phyloP scores from a whole-genome alignment of 192 early-diverging fungal species.

The Piromyces finnis region DNA sequence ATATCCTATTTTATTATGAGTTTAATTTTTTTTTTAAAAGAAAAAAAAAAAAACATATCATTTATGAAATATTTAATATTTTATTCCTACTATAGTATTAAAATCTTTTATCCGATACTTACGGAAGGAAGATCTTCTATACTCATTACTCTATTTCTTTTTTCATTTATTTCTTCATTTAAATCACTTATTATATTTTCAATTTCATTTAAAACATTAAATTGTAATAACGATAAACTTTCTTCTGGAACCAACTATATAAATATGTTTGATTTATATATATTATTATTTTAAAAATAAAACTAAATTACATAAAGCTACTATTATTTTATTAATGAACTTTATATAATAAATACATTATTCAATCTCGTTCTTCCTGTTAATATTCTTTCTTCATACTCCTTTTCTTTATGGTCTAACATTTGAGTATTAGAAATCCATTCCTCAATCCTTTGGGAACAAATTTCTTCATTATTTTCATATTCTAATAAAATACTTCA shows the following conservation, averaged over 20 bases:
- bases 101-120: too few relatives aligned
- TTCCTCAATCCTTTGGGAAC: not conserved
- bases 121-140: not conserved
- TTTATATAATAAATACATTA: not conserved
- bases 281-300: too few relatives aligned
- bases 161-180: not conserved
- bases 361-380: not conserved
- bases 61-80: too few relatives aligned
- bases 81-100: too few relatives aligned
- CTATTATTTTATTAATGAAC: too few relatives aligned
- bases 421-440: not conserved
- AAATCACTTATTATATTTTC: not conserved
- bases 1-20: too few relatives aligned
- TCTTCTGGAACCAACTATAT: not conserved
- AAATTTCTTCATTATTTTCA: not conserved
- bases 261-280: too few relatives aligned
- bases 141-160: not conserved
- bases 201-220: not conserved
- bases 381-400: not conserved
- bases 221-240: not conserved
- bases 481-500: too few relatives aligned
- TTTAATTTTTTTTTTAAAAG: too few relatives aligned
- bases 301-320: too few relatives aligned
- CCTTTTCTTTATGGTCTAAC: not conserved
- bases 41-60: not conserved